Conservation (phyloP, 176 grass and related monocot genomes). For the Cenchrus americanus region DNA sequence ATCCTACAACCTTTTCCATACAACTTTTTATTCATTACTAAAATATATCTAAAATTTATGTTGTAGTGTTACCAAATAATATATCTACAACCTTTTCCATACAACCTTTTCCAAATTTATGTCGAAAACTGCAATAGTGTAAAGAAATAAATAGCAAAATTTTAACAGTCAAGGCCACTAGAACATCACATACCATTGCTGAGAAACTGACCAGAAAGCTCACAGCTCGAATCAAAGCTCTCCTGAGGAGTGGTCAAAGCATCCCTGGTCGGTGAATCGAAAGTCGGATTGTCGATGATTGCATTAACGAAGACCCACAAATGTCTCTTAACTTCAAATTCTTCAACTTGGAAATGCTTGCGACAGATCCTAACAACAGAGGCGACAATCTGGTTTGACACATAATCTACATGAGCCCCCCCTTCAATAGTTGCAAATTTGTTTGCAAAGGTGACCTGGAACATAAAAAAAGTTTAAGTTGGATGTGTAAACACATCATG, state of each 20-base stretch:
- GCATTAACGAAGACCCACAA: no score
- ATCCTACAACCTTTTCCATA: no score
- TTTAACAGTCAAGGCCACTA: not conserved
- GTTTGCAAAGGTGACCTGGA: slow-evolving; percentile 77
- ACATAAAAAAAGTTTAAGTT: slow-evolving; percentile 7
- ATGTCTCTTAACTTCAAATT: no score
- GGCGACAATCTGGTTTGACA: slow-evolving; percentile 67
- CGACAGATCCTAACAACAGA: slow-evolving; percentile 50
- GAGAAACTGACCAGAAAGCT: slow-evolving; percentile 63
- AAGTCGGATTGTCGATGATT: no score
- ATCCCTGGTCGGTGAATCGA: no score
- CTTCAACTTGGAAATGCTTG: slow-evolving; percentile 46
- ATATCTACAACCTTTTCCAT: no score
- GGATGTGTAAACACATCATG: slow-evolving; percentile 23
- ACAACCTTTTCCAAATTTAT: no score
- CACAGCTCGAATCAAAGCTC: slow-evolving; percentile 81
- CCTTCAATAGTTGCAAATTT: slow-evolving; percentile 67
- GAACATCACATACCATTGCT: slow-evolving; percentile 57
- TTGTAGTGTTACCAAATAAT: no score
- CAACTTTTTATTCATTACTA: no score
- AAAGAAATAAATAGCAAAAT: not conserved
- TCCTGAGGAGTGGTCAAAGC: slow-evolving; percentile 67
- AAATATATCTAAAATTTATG: no score
- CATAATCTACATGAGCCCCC: slow-evolving; percentile 79
- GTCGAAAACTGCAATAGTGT: not conserved